These are phyloP conservation scores for Aspergillus nanangensis DNA, from an alignment of 495 filamentous ascomycete species.

Conservation along the genomic window DNA sequence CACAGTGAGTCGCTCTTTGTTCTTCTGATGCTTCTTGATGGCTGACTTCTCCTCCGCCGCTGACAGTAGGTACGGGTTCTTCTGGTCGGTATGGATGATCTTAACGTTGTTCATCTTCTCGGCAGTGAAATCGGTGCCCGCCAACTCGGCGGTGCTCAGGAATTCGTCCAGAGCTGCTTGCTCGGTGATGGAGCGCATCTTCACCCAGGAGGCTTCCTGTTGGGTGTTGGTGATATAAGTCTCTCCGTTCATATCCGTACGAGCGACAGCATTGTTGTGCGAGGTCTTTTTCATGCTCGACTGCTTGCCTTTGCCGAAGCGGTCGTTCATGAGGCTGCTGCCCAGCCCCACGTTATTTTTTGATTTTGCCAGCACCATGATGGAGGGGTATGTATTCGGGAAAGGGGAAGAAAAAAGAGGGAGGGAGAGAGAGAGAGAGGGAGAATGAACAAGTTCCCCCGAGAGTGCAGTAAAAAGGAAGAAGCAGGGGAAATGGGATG, in stretches of 20 bases:
- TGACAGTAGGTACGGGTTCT: constrained; percentile 90
- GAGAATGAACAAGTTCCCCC: constrained; percentile 5
- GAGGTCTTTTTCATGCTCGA: constrained; percentile 62
- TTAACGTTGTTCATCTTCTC: constrained; percentile 99
- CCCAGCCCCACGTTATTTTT: constrained; percentile 93
- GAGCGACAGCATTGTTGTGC: constrained; percentile 53
- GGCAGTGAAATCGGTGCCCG: constrained; percentile 96
- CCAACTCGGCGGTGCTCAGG: constrained; percentile 83
- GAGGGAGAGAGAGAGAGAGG: constrained; percentile 9
- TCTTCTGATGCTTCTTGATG: constrained; percentile 74
- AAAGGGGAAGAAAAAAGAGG: constrained; percentile 21
- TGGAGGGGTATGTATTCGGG: constrained; percentile 21
- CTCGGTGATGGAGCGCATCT: constrained; percentile 98
- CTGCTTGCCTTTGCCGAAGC: constrained; percentile 85
- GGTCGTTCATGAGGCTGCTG: constrained; percentile 87
- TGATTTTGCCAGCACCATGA: constrained; percentile 91
- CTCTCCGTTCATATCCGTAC: constrained; percentile 40
- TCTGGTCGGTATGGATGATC: constrained; percentile 93
- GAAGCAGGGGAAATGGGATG: constrained; percentile 1
- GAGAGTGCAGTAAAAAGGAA: neutral
- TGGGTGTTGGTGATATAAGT: constrained; percentile 44
- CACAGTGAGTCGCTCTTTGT: constrained; percentile 75
- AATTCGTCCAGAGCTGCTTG: constrained; percentile 92
- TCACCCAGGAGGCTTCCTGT: constrained; percentile 51
- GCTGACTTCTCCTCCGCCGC: constrained; percentile 77